Percentiles rank a stretch among this genome's conserved stretches.
These are phyloP conservation scores for Neonectria magnoliae DNA, from an alignment of 2,329 filamentous ascomycete genomes.

Conservation along the genomic window DNA sequence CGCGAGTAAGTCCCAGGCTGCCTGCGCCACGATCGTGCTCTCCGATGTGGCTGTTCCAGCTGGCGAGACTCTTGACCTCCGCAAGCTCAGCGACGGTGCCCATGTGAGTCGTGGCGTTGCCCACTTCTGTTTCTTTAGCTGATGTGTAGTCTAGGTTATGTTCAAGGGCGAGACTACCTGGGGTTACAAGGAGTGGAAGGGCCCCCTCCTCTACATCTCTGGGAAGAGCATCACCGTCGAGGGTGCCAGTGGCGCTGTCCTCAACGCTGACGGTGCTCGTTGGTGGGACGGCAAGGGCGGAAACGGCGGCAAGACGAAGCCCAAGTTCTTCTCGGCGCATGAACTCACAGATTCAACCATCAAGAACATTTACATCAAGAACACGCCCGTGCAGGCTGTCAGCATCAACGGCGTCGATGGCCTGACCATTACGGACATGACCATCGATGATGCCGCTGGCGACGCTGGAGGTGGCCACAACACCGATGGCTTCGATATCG, in stretches of 20 bases:
- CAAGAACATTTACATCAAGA: slow-evolving; percentile 51
- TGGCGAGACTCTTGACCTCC: neutral
- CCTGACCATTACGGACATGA: slow-evolving; percentile 48
- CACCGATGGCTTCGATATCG: slow-evolving; percentile 69
- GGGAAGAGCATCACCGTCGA: slow-evolving; percentile 65
- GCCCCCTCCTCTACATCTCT: slow-evolving; percentile 70
- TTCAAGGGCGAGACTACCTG: slow-evolving; percentile 74
- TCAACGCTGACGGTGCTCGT: slow-evolving; percentile 64
- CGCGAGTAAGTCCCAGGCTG: neutral
- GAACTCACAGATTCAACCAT: slow-evolving; percentile 49
- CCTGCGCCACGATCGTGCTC: neutral
- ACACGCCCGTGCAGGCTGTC: slow-evolving; percentile 55
- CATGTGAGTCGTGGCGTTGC: neutral
- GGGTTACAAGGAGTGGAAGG: slow-evolving; percentile 71
- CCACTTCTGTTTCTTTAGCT: neutral
- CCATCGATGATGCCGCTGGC: slow-evolving; percentile 52
- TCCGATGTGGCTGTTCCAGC: neutral
- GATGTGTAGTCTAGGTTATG: slow-evolving; percentile 51
- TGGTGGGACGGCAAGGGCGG: slow-evolving; percentile 72
- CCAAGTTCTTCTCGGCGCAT: slow-evolving; percentile 66
- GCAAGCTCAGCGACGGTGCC: neutral
- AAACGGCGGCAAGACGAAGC: slow-evolving; percentile 71
- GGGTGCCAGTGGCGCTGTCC: slow-evolving; percentile 57
- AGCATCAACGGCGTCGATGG: slow-evolving; percentile 50
- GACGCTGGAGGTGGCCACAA: slow-evolving; percentile 55